phyloP scores from a whole-genome alignment of 1,284 basidiomycete species.

The Ceratobasidium sp. region DNA sequence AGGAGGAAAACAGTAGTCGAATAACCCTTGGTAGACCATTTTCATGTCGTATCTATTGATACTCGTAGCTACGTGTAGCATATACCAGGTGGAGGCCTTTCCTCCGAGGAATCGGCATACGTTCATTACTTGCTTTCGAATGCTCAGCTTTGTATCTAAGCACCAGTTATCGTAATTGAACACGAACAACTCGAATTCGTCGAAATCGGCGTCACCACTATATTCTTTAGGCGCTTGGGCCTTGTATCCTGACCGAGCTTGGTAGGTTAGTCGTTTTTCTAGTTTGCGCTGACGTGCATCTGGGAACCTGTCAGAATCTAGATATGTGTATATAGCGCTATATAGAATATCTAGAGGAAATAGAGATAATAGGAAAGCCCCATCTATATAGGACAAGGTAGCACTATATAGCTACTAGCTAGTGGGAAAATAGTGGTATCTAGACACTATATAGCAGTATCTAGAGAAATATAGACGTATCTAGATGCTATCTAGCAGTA shows the following conservation, averaged over 20 bases:
- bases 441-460: too few species aligned
- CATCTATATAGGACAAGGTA: too few species aligned
- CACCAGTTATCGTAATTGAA: slow-evolving; percentile 40
- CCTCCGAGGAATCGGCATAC: slow-evolving; percentile 20
- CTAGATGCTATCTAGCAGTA: too few species aligned
- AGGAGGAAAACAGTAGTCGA: slow-evolving; percentile 63
- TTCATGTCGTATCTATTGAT: slow-evolving; percentile 6
- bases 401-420: too few species aligned
- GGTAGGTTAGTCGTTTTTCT: background rate
- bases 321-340: too few species aligned
- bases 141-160: background rate
- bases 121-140: background rate
- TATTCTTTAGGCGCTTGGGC: background rate
- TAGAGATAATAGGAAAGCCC: too few species aligned
- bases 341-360: too few species aligned
- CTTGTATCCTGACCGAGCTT: slow-evolving; percentile 12
- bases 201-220: slow-evolving; percentile 19
- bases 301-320: too few species aligned
- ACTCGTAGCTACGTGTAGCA: slow-evolving; percentile 27
- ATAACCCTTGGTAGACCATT: slow-evolving; percentile 52
- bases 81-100: slow-evolving; percentile 30
- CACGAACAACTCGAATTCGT: slow-evolving; percentile 38
- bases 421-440: too few species aligned
- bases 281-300: too few species aligned
- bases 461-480: too few species aligned